These are phyloP conservation scores for Tilletia setariae DNA, from an alignment of 1,284 basidiomycete species.

Conservation along the genomic window DNA sequence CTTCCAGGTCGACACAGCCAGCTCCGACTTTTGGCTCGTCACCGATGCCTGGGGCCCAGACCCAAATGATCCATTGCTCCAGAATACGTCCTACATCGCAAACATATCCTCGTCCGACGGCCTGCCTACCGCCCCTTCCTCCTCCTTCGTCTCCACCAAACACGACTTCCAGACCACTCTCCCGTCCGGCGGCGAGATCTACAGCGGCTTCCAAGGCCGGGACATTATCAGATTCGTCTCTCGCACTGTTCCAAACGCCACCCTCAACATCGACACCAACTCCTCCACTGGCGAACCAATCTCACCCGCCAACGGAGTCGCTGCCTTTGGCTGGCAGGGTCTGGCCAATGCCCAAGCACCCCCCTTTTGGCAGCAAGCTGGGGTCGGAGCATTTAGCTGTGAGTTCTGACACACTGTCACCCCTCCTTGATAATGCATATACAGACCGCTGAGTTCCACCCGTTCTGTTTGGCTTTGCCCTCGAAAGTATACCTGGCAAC, in stretches of 20 bases:
- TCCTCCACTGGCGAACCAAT: neutral
- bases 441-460: neutral
- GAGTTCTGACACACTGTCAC: neutral
- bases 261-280: neutral
- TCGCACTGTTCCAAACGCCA: neutral
- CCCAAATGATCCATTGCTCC: neutral
- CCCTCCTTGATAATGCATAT: neutral
- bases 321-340: conserved; percentile 55
- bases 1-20: conserved; percentile 2
- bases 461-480: neutral
- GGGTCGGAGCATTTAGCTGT: neutral
- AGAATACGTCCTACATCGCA: neutral
- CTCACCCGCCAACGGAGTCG: conserved; percentile 54
- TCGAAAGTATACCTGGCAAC: neutral
- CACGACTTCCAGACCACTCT: neutral
- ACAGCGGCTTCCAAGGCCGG: neutral
- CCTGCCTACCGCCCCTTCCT: neutral
- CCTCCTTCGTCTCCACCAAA: conserved; percentile 6
- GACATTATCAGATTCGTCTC: neutral
- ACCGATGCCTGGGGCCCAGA: neutral
- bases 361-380: conserved; percentile 67
- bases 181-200: neutral
- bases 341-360: conserved; percentile 56
- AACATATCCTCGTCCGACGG: neutral
- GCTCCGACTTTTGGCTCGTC: neutral